Evolutionary conservation across 2,329 filamentous ascomycete species (phyloP), one percentile per base, ranked within the genome.

Genomic region (Microthyrium microscopicum): DNA sequence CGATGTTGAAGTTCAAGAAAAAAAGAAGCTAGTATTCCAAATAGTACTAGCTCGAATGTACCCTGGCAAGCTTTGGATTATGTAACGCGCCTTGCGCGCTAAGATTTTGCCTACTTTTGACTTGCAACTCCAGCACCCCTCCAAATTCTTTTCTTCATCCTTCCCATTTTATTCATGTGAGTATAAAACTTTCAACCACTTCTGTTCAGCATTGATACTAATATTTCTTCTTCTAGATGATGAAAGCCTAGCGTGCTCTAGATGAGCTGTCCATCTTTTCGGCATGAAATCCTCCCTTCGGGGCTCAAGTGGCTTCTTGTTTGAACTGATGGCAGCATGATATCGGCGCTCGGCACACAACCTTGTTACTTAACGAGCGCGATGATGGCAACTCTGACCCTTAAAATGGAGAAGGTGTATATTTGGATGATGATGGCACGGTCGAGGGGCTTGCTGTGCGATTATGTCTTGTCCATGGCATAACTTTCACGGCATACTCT

Each of bases 311-410:
- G 87, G 82, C 77, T 67, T 67, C 18, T 26, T 13, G 20, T 68
- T 60, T 62, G 69, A 73, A 57, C 63, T 63, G 66, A n/a, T 58
- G 72, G 70, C 61, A 78, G 72, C 66, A 71, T 98, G 89, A 95
- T 75, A 84, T 84, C 70, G 77, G 89, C 84, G 89, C 94, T 80
- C 84, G 87, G 82, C 89, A 94, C 87, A 93, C 68, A 13, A 61
- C 69, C 87, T 94, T 95, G 84, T 94, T 91, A 82, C 70, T 64
- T 62, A 69, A 82, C 85, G 87, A 75, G 93, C 87, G 89, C 85
- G 73, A 82, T 77, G 69, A 79, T 76, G 79, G 83, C 77, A 91
- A 80, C 82, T 94, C 87, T 95, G 87, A 95, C 31, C 26, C 49
- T 54, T 55, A 57, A 58, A 55, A 46, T 66, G 72, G 73, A 69